A percentile compares a stretch with the other conserved stretches of the same genome.
These are phyloP conservation scores for Chrysanthemum makinoi DNA, from an alignment of 129 eudicot species.

Conservation along the genomic window DNA sequence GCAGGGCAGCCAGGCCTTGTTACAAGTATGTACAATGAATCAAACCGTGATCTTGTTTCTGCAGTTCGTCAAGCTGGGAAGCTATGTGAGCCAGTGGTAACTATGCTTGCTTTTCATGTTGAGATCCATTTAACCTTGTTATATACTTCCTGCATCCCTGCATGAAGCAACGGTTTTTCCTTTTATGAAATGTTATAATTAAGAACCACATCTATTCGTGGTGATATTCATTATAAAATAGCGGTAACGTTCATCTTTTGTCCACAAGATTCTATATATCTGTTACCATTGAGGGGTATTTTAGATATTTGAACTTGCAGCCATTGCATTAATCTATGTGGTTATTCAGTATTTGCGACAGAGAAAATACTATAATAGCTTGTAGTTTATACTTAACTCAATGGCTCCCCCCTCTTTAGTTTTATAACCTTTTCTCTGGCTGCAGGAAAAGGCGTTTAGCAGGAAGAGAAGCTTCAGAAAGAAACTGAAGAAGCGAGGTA, in stretches of 20 bases:
- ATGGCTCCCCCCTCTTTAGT: no score
- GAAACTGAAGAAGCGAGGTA: conserved; percentile 78
- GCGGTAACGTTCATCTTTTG: no score
- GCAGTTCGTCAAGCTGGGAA: conserved; percentile 89
- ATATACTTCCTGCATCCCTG: neutral
- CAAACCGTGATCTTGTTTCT: conserved; percentile 81
- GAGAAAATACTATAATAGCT: no score
- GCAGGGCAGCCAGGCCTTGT: conserved; percentile 94
- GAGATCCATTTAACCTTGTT: neutral
- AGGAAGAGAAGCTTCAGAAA: conserved; percentile 93
- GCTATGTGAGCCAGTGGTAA: conserved; percentile 79
- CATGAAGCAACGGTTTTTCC: neutral
- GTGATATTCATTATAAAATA: no score
- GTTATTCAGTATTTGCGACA: no score
- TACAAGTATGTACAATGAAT: conserved; percentile 68
- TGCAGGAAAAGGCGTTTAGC: conserved; percentile 97
- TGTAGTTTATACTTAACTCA: no score
- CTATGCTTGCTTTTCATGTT: conserved; percentile 2
- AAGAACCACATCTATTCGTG: no score
- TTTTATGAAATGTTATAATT: no score
- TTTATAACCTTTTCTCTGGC: conserved; percentile 8
- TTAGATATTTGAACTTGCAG: no score
- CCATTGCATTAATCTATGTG: no score
- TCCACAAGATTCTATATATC: no score
- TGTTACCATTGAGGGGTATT: no score